Percentiles rank a stretch among this genome's conserved stretches.
phyloP scores from a whole-genome alignment of 441 rosid genomes.

The Biscutella auriculata region DNA sequence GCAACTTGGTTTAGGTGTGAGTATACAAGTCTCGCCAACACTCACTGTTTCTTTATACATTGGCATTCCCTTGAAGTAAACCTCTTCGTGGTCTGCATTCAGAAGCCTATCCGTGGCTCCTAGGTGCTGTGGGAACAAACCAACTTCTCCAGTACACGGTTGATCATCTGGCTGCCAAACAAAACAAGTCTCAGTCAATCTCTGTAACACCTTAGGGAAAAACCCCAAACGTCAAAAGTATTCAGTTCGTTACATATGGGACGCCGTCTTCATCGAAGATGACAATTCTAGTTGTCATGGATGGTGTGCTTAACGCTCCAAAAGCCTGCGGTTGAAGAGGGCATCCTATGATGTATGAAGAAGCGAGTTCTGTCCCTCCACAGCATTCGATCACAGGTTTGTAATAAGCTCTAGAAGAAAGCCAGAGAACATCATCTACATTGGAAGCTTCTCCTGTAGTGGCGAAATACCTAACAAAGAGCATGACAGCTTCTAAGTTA shows the following conservation, averaged over 20 bases:
- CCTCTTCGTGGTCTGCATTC: conserved; percentile 60
- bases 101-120: conserved; percentile 75
- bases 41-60: conserved; percentile 51
- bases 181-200: background rate
- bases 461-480: conserved; percentile 39
- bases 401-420: conserved; percentile 68
- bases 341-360: conserved; percentile 59
- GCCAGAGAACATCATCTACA: conserved; percentile 88
- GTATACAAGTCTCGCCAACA: background rate
- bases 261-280: conserved; percentile 61
- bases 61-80: conserved; percentile 84
- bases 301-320: conserved; percentile 64
- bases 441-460: conserved; percentile 77
- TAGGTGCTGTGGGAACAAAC: conserved; percentile 53
- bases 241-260: conserved; percentile 38
- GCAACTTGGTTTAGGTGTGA: too few species aligned
- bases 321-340: conserved; percentile 75
- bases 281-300: conserved; percentile 64
- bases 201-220: background rate
- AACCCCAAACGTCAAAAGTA: background rate
- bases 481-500: background rate
- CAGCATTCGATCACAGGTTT: conserved; percentile 71
- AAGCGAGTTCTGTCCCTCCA: conserved; percentile 85
- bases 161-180: conserved; percentile 66
- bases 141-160: conserved; percentile 74